Evolutionary conservation across 108 stramenopile species (phyloP).

Genomic region (Fragilariopsis cylindrus): DNA sequence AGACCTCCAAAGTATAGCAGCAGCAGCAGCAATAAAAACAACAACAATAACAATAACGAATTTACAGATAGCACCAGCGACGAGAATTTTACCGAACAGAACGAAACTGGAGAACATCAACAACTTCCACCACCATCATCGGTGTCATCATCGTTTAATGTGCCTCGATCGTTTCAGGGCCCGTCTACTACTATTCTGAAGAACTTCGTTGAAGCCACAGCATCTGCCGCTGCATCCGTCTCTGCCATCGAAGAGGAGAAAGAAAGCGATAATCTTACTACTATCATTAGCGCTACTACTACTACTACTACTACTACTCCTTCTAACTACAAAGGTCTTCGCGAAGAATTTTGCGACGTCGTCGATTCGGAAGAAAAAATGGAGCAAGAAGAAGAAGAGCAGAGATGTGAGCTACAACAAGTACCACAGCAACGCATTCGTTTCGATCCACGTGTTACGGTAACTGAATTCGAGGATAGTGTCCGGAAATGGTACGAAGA

Average conservation of each 20-base stretch:
- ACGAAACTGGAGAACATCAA: not conserved
- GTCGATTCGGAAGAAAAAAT: not conserved
- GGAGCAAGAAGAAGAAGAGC: not conserved
- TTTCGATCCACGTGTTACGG: conserved; percentile 52
- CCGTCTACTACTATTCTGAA: not conserved
- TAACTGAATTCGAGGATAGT: conserved; percentile 42
- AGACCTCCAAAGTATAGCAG: conserved; percentile 28
- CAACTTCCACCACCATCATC: conserved; percentile 2
- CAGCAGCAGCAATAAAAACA: conserved; percentile 5
- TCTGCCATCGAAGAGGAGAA: conserved; percentile 1
- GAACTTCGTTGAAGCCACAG: not conserved
- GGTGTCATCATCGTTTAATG: conserved; percentile 13
- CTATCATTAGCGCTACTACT: not conserved
- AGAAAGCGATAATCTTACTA: not conserved
- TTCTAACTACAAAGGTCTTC: not conserved
- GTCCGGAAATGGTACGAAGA: conserved; percentile 61
- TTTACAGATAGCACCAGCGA: conserved; percentile 3
- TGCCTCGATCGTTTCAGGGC: conserved; percentile 12
- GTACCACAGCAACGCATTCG: conserved; percentile 18
- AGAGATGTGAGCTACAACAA: conserved; percentile 1
- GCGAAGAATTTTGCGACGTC: not conserved
- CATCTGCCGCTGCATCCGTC: not conserved
- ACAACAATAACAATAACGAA: not conserved
- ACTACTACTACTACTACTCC: too few relatives aligned
- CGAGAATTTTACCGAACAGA: not conserved